phyloP scores from a whole-genome alignment of 2,329 filamentous ascomycete genomes.

The Aspergillus alliaceus region DNA sequence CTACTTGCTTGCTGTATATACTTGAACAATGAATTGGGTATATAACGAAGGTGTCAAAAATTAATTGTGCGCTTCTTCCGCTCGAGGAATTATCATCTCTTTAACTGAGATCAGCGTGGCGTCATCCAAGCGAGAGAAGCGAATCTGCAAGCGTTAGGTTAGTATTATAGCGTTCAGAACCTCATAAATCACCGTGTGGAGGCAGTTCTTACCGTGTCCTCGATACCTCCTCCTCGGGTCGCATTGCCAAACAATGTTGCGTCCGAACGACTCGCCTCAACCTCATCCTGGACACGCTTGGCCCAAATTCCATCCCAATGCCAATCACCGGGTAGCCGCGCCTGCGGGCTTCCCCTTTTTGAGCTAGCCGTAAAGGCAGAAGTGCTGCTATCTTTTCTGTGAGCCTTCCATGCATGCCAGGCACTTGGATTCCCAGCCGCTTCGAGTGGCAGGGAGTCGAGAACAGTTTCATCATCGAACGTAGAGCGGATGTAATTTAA shows the following conservation, averaged over 20 bases:
- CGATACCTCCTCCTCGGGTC: slow-evolving; percentile 51
- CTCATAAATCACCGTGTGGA: neutral
- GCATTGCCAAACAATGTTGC: slow-evolving; percentile 71
- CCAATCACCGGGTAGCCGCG: slow-evolving; percentile 76
- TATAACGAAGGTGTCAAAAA: neutral
- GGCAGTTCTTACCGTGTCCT: slow-evolving; percentile 64
- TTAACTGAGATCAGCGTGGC: slow-evolving; percentile 34
- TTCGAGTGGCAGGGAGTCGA: slow-evolving; percentile 77
- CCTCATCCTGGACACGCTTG: slow-evolving; percentile 76
- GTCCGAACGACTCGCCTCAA: slow-evolving; percentile 76
- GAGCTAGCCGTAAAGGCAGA: slow-evolving; percentile 17
- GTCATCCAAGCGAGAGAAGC: slow-evolving; percentile 40
- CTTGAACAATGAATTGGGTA: slow-evolving; percentile 7
- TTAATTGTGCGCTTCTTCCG: slow-evolving; percentile 25
- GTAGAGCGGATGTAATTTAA: slow-evolving; percentile 78
- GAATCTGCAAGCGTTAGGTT: slow-evolving; percentile 32
- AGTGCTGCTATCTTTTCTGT: slow-evolving; percentile 51
- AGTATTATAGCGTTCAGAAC: neutral
- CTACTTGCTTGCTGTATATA: neutral
- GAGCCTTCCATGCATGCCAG: slow-evolving; percentile 87
- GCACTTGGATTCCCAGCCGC: slow-evolving; percentile 87
- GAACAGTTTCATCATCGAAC: slow-evolving; percentile 73
- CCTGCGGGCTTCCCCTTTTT: slow-evolving; percentile 48
- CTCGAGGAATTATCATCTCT: slow-evolving; percentile 34
- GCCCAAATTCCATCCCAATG: slow-evolving; percentile 99